Base-by-base conservation (phyloP, 805 yeast species). In the Ogataea polymorpha region DNA sequence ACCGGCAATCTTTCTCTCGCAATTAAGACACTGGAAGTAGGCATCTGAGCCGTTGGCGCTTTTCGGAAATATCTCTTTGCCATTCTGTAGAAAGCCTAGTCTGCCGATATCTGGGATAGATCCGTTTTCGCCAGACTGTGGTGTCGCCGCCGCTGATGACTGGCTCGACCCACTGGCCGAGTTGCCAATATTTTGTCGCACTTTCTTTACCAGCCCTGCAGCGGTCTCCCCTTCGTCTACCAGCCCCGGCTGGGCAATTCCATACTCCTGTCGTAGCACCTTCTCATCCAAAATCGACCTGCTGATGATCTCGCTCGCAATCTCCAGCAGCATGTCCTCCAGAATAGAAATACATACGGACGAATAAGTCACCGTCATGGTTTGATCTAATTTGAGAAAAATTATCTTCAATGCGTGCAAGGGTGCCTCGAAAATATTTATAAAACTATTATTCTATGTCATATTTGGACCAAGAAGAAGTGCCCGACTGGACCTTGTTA, bases 1-100 rank as follows among this genome's bases (percentile, higher is more conserved):
- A 1, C 96, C 96, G 0, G 96, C 91, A 6, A 91, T 83, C 54
- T 82, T 87, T 42, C 99, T 71, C 14, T 78, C 80, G 62, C 99
- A 91, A 50, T 85, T 83, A 4, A 74, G 72, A 64, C 99, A 91
- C 41, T 70, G 75, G 53, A 88, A 86, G 61, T 89, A 88, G 3
- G 59, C 59, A 31, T 58, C 64, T 23, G 49, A 50, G 6, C 51
- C 57, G 15, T 49, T 49, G 4, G 42, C 25, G 13, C 41, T 23
- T 6, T 32, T 39, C 20, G 50, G 41, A 30, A 58, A 63, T 5
- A 64, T 48, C 33, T 64, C 68, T 40, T 49, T 58, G 3, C 67
- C 64, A 42, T 62, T 60, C 16, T 51, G 32, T 10, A 46, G 33
- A 31, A 59, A 53, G 29, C 38, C 29, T 15, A 61, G 39, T 29